Conservation (phyloP, 495 filamentous ascomycete genomes). For the Rostrohypoxylon terebratum region DNA sequence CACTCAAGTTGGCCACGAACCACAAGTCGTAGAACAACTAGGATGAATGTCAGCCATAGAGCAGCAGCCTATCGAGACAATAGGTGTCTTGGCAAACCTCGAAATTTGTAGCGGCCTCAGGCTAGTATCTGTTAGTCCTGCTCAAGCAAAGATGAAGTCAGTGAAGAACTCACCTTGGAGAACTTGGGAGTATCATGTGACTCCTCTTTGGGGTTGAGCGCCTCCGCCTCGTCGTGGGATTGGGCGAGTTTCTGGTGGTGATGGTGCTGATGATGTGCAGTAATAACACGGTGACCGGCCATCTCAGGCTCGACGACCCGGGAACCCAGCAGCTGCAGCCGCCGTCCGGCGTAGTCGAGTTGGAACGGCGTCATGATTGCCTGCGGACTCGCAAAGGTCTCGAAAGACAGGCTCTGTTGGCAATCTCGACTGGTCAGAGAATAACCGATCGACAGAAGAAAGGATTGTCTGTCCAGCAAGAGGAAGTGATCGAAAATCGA, state of each 20-base stretch:
- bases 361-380: constrained; percentile 30
- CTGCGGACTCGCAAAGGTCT: constrained; percentile 4
- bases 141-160: neutral
- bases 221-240: constrained; percentile 18
- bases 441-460: constrained; percentile 21
- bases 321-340: constrained; percentile 38
- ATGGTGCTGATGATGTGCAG: constrained; percentile 32
- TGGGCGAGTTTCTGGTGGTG: constrained; percentile 31
- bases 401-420: neutral
- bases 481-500: constrained; percentile 19
- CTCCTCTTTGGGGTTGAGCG: constrained; percentile 13
- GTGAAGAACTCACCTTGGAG: constrained; percentile 28
- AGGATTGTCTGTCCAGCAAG: neutral
- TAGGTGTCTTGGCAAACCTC: constrained; percentile 30
- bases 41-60: constrained; percentile 50
- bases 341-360: constrained; percentile 37
- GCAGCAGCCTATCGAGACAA: neutral
- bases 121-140: constrained; percentile 31
- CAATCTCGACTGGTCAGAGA: neutral
- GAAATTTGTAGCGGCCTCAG: constrained; percentile 36
- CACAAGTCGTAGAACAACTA: constrained; percentile 78
- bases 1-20: constrained; percentile 75
- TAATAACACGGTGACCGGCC: constrained; percentile 31
- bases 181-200: constrained; percentile 28
- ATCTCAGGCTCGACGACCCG: constrained; percentile 39